phyloP scores from a whole-genome alignment of 768 basidiomycete species.

The Phaeotremella fagi region DNA sequence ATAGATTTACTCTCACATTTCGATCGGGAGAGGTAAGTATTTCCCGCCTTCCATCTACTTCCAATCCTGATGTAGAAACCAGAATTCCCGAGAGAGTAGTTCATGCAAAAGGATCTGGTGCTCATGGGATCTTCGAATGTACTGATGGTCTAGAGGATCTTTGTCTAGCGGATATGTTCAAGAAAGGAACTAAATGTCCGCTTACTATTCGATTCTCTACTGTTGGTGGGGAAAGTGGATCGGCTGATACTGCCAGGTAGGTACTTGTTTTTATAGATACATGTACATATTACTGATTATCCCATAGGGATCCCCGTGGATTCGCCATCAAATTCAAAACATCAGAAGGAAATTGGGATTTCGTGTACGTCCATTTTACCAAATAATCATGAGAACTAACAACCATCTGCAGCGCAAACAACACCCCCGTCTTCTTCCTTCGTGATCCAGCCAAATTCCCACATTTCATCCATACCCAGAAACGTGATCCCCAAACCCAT shows the following conservation, averaged over 20 bases:
- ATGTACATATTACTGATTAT: not conserved
- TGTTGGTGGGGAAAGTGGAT: constrained; percentile 53
- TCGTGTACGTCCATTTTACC: constrained; percentile 27
- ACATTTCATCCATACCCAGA: constrained; percentile 54
- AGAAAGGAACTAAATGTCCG: constrained; percentile 47
- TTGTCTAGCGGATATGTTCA: constrained; percentile 49
- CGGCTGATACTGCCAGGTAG: constrained; percentile 50
- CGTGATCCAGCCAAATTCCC: constrained; percentile 52
- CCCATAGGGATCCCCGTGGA: constrained; percentile 49
- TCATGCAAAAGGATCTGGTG: constrained; percentile 63
- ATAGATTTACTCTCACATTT: constrained; percentile 84
- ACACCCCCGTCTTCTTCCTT: constrained; percentile 36
- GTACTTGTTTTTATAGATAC: not conserved
- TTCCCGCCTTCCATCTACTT: not conserved
- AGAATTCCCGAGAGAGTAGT: constrained; percentile 50
- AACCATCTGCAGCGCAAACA: not conserved
- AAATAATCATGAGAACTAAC: constrained; percentile 15
- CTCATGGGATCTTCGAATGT: constrained; percentile 51
- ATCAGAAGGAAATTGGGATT: constrained; percentile 51
- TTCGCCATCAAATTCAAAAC: constrained; percentile 53
- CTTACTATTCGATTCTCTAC: constrained; percentile 49
- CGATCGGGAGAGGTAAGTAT: constrained; percentile 41
- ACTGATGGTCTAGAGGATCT: constrained; percentile 50
- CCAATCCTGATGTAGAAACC: not conserved
- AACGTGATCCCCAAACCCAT: constrained; percentile 78